A percentile compares a stretch with the other conserved stretches of the same genome.
Evolutionary conservation across 306 rosid genomes (phyloP).

Genomic region (Quercus agrifolia): DNA sequence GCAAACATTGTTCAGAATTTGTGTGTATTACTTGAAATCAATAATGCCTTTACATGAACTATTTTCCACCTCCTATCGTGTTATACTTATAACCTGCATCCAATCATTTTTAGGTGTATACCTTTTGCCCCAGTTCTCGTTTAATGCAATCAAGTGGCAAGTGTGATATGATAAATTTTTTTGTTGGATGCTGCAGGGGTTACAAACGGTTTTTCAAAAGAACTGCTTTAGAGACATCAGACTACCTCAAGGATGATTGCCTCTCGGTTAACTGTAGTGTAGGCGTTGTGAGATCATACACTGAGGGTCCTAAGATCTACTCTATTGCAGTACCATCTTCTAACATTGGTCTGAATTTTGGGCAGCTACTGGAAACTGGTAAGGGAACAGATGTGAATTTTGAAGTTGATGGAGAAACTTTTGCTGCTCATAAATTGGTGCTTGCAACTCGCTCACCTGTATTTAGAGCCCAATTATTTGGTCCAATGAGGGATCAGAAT

Average conservation of each 20-base stretch:
- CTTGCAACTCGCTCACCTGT: conserved; percentile 90
- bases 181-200: conserved; percentile 59
- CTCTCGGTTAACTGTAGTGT: conserved; percentile 70
- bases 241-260: conserved; percentile 76
- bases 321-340: conserved; percentile 59
- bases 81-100: neutral
- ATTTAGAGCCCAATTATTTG: conserved; percentile 81
- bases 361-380: conserved; percentile 60
- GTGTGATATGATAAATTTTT: conserved; percentile 11
- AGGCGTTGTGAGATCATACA: conserved; percentile 73
- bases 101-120: neutral
- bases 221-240: conserved; percentile 64
- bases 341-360: conserved; percentile 66
- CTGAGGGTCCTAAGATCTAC: conserved; percentile 70
- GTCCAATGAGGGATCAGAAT: conserved; percentile 87
- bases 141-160: neutral
- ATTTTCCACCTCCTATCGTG: no score
- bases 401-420: conserved; percentile 63
- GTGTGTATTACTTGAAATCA: no score
- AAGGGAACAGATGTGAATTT: conserved; percentile 73
- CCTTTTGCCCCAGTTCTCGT: neutral
- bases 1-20: no score
- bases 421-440: conserved; percentile 73
- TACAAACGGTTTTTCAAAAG: conserved; percentile 80
- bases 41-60: no score